Percentiles rank a stretch among this genome's conserved stretches.
These are phyloP conservation scores for Penicillium sp. DNA, from an alignment of 2,329 filamentous ascomycete species.

Conservation along the genomic window DNA sequence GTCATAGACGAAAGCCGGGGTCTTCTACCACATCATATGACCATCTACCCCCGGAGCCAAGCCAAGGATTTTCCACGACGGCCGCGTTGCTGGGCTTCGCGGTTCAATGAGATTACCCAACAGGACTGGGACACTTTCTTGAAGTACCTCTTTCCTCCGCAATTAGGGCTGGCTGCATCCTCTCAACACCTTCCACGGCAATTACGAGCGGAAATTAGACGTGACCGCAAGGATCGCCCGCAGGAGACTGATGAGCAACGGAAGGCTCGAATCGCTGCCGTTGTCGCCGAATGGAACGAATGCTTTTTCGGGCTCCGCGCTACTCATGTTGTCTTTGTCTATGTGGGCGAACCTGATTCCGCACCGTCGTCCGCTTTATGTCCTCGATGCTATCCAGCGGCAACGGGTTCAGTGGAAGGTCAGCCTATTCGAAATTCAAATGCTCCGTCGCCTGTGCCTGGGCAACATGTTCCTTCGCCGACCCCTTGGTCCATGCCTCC, in stretches of 20 bases:
- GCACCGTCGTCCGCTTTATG: constrained; percentile 33
- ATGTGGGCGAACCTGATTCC: constrained; percentile 28
- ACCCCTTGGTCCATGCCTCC: constrained; percentile 12
- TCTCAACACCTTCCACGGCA: constrained; percentile 33
- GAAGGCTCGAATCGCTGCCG: constrained; percentile 30
- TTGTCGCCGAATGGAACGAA: constrained; percentile 39
- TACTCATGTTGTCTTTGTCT: constrained; percentile 28
- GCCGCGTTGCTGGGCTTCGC: constrained; percentile 34
- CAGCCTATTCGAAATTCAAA: constrained; percentile 7
- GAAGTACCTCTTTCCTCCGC: constrained; percentile 35
- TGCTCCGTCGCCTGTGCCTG: constrained; percentile 7
- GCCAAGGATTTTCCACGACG: constrained; percentile 36
- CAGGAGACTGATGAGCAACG: constrained; percentile 38
- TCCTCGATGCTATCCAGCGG: constrained; percentile 34
- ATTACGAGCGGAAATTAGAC: constrained; percentile 34
- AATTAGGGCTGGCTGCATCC: constrained; percentile 31
- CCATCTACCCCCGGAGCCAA: constrained; percentile 36
- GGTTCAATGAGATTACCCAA: constrained; percentile 29
- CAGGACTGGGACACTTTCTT: constrained; percentile 40
- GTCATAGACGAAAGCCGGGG: constrained; percentile 19
- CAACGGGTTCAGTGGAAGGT: constrained; percentile 20
- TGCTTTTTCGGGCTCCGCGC: constrained; percentile 35
- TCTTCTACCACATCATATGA: constrained; percentile 31
- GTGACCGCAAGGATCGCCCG: constrained; percentile 36
- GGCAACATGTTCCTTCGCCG: constrained; percentile 11